These are phyloP conservation scores for Teratosphaeria destructans DNA, from an alignment of 2,329 filamentous ascomycete genomes.

Conservation along the genomic window DNA sequence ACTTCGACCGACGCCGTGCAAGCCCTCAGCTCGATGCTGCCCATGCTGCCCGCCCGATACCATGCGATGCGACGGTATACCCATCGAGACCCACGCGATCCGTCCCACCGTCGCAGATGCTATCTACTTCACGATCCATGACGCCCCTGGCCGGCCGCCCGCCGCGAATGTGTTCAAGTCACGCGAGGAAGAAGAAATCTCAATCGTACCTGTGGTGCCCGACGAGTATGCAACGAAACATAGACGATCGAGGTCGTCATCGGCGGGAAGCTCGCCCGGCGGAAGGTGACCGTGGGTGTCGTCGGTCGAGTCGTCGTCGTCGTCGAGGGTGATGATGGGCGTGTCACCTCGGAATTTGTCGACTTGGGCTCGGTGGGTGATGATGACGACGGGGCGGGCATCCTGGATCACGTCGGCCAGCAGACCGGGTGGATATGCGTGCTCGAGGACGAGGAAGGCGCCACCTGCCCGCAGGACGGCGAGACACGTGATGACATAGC, in stretches of 20 bases:
- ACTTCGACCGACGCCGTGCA: neutral
- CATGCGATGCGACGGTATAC: no score
- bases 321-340: conserved; percentile 56
- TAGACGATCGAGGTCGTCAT: conserved; percentile 61
- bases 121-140: neutral
- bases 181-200: neutral
- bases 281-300: conserved; percentile 12
- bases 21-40: neutral
- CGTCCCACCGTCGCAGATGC: neutral
- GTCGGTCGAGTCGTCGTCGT: conserved; percentile 18
- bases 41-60: no score
- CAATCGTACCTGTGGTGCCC: conserved; percentile 53
- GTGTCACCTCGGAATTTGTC: conserved; percentile 53
- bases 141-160: neutral
- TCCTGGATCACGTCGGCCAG: conserved; percentile 69
- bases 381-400: conserved; percentile 58
- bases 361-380: conserved; percentile 56
- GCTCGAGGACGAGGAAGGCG: conserved; percentile 69
- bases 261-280: conserved; percentile 36
- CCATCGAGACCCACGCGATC: no score
- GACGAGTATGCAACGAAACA: conserved; percentile 76
- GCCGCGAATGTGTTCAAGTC: neutral
- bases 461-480: conserved; percentile 69
- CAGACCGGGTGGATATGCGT: conserved; percentile 65
- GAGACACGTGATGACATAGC: conserved; percentile 70